Conservation (phyloP, 176 grass and related monocot species). For the Cocos nucifera region DNA sequence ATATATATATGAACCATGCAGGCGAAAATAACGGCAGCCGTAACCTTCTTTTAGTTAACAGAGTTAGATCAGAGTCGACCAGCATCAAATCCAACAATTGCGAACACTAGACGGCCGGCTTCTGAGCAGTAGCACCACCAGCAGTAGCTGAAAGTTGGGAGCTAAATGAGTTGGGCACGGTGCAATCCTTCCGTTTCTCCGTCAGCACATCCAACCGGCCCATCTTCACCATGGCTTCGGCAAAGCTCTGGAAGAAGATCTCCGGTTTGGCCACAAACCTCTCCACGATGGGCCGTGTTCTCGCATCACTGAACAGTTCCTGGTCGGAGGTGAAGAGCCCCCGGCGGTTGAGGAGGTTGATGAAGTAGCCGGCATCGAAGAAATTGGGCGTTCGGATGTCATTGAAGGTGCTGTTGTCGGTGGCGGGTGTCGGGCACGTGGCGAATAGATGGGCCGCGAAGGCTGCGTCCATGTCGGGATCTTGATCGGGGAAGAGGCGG, state of each 20-base stretch:
- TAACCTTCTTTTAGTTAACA: too few species aligned
- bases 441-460: conserved; percentile 4
- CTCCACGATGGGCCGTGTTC: conserved; percentile 20
- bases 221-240: conserved; percentile 52
- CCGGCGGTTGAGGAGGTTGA: conserved; percentile 31
- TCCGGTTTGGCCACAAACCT: conserved; percentile 33
- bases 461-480: conserved; percentile 17
- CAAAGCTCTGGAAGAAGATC: conserved; percentile 57
- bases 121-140: too few species aligned
- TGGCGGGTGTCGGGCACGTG: conserved; percentile 11
- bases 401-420: background rate
- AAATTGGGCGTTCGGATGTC: conserved; percentile 25
- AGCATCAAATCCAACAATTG: too few species aligned
- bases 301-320: conserved; percentile 28
- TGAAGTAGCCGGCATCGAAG: conserved; percentile 66
- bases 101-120: too few species aligned
- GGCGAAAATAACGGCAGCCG: too few species aligned
- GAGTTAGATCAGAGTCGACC: too few species aligned
- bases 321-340: conserved; percentile 60
- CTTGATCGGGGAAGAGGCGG: conserved; percentile 3
- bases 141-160: too few species aligned
- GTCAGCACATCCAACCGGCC: conserved; percentile 44
- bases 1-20: too few species aligned
- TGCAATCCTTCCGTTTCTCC: conserved; percentile 46
- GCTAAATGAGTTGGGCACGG: conserved; percentile 11